phyloP scores from a whole-genome alignment of 768 basidiomycete species.

The Tephrocybe sp. region DNA sequence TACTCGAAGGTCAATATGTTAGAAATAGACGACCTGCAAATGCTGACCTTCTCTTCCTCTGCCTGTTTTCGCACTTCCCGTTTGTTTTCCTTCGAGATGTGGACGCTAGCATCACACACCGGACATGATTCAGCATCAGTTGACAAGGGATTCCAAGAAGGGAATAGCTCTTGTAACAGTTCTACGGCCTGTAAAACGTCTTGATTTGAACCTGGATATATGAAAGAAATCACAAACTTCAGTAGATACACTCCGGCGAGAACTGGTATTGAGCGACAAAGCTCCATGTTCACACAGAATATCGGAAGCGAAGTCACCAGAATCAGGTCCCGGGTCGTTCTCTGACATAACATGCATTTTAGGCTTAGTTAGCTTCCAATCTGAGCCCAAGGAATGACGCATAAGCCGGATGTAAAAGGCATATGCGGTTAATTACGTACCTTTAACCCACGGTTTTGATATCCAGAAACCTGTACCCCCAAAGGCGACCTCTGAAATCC shows the following conservation, averaged over 20 bases:
- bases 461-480: constrained; percentile 61
- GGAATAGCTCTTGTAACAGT: constrained; percentile 57
- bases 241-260: constrained; percentile 59
- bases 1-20: constrained; percentile 24
- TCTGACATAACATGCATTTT: constrained; percentile 66
- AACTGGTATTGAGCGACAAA: constrained; percentile 51
- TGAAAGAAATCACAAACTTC: constrained; percentile 38
- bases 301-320: constrained; percentile 50
- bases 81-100: constrained; percentile 59
- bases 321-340: constrained; percentile 68
- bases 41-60: constrained; percentile 73
- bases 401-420: background rate
- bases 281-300: constrained; percentile 72
- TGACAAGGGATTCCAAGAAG: constrained; percentile 58
- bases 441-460: constrained; percentile 78
- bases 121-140: constrained; percentile 53
- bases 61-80: constrained; percentile 60
- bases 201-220: constrained; percentile 8
- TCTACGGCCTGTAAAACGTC: constrained; percentile 44
- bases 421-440: constrained; percentile 31
- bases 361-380: constrained; percentile 71
- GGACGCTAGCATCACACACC: constrained; percentile 56
- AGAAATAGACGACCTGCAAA: constrained; percentile 2
- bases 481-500: constrained; percentile 38
- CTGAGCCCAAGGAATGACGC: constrained; percentile 31